These are phyloP conservation scores for Senna tora DNA, from an alignment of 306 rosid genomes.

Conservation along the genomic window DNA sequence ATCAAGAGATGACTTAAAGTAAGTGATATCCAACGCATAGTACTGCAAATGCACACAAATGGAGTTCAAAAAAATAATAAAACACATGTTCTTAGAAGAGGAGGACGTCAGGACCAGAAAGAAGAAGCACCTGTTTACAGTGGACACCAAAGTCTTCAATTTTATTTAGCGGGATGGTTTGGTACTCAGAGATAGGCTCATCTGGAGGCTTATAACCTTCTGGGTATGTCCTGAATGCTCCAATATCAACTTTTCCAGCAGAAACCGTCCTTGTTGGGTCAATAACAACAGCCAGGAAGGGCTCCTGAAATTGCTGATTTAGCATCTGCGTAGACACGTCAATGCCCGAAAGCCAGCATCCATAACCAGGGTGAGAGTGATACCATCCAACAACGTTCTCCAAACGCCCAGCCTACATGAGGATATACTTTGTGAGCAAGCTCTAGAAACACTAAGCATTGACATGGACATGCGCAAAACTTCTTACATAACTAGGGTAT, in stretches of 20 bases:
- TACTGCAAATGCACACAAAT: constrained; percentile 53
- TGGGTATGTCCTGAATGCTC: constrained; percentile 98
- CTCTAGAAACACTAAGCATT: neutral
- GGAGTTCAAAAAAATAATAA: constrained; percentile 25
- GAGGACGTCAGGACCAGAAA: neutral
- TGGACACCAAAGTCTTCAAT: constrained; percentile 99
- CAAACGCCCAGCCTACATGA: constrained; percentile 80
- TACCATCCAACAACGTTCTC: constrained; percentile 99
- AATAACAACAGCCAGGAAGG: constrained; percentile 90
- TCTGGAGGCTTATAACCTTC: constrained; percentile 96
- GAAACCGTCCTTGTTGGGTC: constrained; percentile 98
- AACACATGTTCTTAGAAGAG: neutral
- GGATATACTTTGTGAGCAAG: constrained; percentile 15
- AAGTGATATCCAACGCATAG: constrained; percentile 70
- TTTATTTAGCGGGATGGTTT: constrained; percentile 95
- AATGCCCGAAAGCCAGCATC: constrained; percentile 99
- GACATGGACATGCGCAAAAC: neutral
- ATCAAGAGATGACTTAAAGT: constrained; percentile 75
- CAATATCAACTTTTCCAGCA: constrained; percentile 99
- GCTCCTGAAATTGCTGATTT: constrained; percentile 95
- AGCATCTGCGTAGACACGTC: constrained; percentile 97
- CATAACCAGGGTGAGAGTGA: constrained; percentile 99
- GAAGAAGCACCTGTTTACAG: constrained; percentile 82
- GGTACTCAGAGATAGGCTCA: constrained; percentile 97
- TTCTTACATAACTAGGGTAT: constrained; percentile 6